Evolutionary conservation across 768 basidiomycete species (phyloP), one percentile per base, ranked within the genome.

Genomic region (Xerocomellus amylosporus): DNA sequence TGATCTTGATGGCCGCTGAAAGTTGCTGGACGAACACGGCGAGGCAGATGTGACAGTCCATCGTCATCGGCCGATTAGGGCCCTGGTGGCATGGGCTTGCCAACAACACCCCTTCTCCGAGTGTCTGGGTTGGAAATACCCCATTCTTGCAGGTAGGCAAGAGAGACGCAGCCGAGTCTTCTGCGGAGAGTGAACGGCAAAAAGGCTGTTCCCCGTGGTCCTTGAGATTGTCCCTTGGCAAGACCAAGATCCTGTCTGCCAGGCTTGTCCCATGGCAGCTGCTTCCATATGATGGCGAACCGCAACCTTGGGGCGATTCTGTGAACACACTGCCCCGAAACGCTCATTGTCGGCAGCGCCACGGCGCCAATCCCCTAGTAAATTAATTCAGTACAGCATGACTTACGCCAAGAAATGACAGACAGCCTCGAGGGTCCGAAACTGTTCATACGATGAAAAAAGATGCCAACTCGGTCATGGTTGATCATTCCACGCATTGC

Each of bases 301-400:
- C 53, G 26, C 47, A 33, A 45, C 14, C 28, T 4, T 22, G 33
- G 46, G 34, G 34, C 19, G 9, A 14, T 15, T 22, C 17, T 53
- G n/a, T 12, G n/a, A n/a, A n/a, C 26, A 39, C 17, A 60, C 58
- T 22, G 53, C 53, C 51, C 26, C 33, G n/a, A 5, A 43, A 34
- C 45, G 59, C 30, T 52, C 43, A 26, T 43, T 22, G 30, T 20
- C 34, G 34, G 38, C 33, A 49, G 49, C 19, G 28, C 58, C 50
- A 38, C 26, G 7, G 41, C 57, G 54, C 15, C 38, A 12, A 8
- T 22, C 36, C 15, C n/a, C 10, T 10, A 6, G 19, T 2, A 14
- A 15, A 19, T 46, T 5, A 39, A 5, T 5, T 59, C 24, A 49
- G 44, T 49, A 54, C 46, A 59, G 46, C 41, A 19, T 2, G 30